A percentile compares a stretch with the other conserved stretches of the same genome.
Evolutionary conservation across 1,284 basidiomycete species (phyloP).

Genomic region (Salmacisia buchloeana): DNA sequence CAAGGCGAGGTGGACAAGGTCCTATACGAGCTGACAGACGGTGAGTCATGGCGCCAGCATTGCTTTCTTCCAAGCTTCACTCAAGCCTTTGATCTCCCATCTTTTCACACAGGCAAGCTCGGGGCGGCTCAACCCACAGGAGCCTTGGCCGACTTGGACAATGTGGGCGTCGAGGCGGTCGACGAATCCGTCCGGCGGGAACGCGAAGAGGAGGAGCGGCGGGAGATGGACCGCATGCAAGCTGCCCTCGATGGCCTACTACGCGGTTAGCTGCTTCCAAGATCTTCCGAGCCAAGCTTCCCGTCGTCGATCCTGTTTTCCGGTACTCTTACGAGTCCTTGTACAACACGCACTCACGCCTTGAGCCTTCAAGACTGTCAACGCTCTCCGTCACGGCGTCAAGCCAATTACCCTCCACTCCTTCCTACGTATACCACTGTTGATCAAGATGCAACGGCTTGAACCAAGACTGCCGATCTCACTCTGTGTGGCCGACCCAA

Average conservation of each 20-base stretch:
- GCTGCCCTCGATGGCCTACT: conserved; percentile 44
- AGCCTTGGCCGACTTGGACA: conserved; percentile 29
- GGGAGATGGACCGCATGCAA: conserved; percentile 47
- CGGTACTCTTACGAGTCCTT: no score
- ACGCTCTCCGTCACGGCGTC: no score
- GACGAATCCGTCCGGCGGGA: conserved; percentile 20
- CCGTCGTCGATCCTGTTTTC: no score
- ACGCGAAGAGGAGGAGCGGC: conserved; percentile 28
- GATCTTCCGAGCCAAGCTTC: no score
- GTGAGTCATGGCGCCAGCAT: conserved; percentile 58
- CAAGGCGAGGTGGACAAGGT: conserved; percentile 97
- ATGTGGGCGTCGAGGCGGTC: not conserved
- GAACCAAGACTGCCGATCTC: no score
- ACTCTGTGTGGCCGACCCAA: no score
- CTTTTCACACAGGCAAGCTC: conserved; percentile 24
- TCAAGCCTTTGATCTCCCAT: no score
- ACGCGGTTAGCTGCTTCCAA: conserved; percentile 35
- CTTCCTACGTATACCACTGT: no score
- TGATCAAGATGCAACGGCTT: no score
- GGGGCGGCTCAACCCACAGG: conserved; percentile 39
- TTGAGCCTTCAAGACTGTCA: no score
- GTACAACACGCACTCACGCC: no score
- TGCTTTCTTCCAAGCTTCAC: not conserved
- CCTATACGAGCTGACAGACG: conserved; percentile 88
- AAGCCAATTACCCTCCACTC: no score